Base-by-base conservation (phyloP, 345 rosid genomes). In the Eucalyptus cloeziana region DNA sequence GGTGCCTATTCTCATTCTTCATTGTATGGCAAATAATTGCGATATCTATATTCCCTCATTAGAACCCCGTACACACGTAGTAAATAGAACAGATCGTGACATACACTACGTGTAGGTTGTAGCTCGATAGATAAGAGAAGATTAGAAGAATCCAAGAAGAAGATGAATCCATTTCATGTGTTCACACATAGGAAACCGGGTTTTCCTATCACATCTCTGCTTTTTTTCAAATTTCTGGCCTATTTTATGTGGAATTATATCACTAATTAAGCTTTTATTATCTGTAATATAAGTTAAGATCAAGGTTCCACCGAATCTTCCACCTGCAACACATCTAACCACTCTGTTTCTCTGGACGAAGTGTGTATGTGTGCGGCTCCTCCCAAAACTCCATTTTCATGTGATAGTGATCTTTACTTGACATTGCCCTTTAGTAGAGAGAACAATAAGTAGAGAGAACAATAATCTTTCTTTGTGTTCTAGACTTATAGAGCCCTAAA, bases 271-370 rank as follows among this genome's bases (percentile, higher is more conserved):
- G 31, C 15, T 24, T 76, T 56, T 56, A 71, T 88, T 44, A 90
- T 90, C 88, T 76, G 83, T 40, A 10, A 40, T 76, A 40, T 40
- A 90, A 89, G 91, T 89, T 86, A 90, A 87, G 86, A 90, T 86
- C 50, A 90, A 88, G 56, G 87, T 92, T 90, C 89, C 94, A 93
- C 92, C 87, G 25, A 90, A 89, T 54, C 86, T 87, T 90, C 92
- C 85, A 76, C 85, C 83, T 76, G 85, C 85, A 76, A 76, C 85
- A 76, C 24, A 76, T 76, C 85, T 21, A 93, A 93, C 95, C 87
- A 92, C 96, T 93, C 92, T 60, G 69, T 51, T 24, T 86, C 27
- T 22, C 56, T 86, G 85, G 83, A 90, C 40, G 87, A 91, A 86
- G 89, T 87, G 87, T 87, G 49, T 51, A 25, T 80, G 51, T 43